Percentiles rank a stretch among this genome's conserved stretches.
phyloP scores from a whole-genome alignment of 768 basidiomycete species.

The Holtermannia corniformis region DNA sequence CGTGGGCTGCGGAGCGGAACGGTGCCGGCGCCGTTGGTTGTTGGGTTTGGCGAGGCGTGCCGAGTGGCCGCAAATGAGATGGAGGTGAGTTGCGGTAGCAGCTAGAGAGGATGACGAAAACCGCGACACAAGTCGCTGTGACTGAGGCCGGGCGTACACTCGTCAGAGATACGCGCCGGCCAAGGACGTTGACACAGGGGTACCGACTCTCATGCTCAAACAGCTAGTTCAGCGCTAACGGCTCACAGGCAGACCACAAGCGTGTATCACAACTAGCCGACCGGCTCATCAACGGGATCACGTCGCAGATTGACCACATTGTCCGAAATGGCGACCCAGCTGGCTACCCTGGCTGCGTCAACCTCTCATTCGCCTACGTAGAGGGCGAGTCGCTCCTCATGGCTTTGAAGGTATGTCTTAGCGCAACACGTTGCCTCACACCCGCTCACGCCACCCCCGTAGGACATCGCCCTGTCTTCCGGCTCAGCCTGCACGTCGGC shows the following conservation, averaged over 20 bases:
- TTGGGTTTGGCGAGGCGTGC: slow-evolving; percentile 91
- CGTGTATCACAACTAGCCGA: slow-evolving; percentile 66
- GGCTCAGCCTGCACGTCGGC: slow-evolving; percentile 98
- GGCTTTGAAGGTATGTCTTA: slow-evolving; percentile 72
- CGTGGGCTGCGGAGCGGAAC: slow-evolving; percentile 93
- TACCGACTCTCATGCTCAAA: neutral
- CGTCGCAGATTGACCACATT: slow-evolving; percentile 74
- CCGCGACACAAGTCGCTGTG: neutral
- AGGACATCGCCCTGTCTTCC: slow-evolving; percentile 95
- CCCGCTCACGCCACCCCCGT: too few relatives aligned
- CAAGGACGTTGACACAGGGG: neutral
- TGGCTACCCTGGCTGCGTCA: slow-evolving; percentile 93
- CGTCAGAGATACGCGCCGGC: neutral
- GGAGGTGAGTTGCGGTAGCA: slow-evolving; percentile 54
- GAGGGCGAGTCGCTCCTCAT: slow-evolving; percentile 95
- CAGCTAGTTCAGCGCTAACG: neutral
- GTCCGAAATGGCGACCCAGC: slow-evolving; percentile 84
- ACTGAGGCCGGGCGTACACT: neutral
- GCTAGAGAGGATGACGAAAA: neutral
- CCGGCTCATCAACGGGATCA: slow-evolving; percentile 70
- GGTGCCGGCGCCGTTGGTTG: slow-evolving; percentile 71
- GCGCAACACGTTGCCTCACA: neutral
- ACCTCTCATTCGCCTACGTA: slow-evolving; percentile 90
- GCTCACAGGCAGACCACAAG: slow-evolving; percentile 64
- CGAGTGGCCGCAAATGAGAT: slow-evolving; percentile 87